phyloP scores from a whole-genome alignment of 2,329 filamentous ascomycete species.

The Penicillium sp. region DNA sequence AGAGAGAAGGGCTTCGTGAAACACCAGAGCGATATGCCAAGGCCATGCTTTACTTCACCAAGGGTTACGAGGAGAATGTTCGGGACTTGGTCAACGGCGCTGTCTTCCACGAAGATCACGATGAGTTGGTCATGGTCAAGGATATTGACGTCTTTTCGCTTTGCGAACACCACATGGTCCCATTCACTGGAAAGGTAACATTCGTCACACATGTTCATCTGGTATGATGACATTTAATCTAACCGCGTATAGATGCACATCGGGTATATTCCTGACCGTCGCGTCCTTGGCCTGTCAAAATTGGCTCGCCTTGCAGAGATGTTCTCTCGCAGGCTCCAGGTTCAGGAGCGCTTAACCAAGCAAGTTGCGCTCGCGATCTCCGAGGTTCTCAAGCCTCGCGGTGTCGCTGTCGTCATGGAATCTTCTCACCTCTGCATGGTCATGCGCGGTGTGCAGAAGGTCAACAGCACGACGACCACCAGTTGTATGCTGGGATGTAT shows the following conservation, averaged over 20 bases:
- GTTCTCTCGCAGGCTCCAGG: slow-evolving; percentile 89
- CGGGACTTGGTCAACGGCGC: slow-evolving; percentile 87
- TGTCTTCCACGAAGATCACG: slow-evolving; percentile 93
- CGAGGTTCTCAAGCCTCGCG: slow-evolving; percentile 87
- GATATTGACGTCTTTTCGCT: slow-evolving; percentile 93
- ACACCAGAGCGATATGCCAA: slow-evolving; percentile 87
- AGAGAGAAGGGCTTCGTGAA: slow-evolving; percentile 60
- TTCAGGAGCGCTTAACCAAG: slow-evolving; percentile 93
- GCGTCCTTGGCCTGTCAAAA: slow-evolving; percentile 93
- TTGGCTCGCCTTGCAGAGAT: slow-evolving; percentile 94
- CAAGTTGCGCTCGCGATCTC: slow-evolving; percentile 92
- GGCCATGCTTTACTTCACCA: slow-evolving; percentile 92
- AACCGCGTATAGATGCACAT: slow-evolving; percentile 77
- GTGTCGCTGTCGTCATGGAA: slow-evolving; percentile 96
- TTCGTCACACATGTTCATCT: not conserved
- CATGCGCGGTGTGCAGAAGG: slow-evolving; percentile 97
- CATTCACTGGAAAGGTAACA: slow-evolving; percentile 85
- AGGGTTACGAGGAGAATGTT: slow-evolving; percentile 94
- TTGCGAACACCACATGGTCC: slow-evolving; percentile 96
- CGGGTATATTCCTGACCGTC: slow-evolving; percentile 87
- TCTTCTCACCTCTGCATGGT: slow-evolving; percentile 97
- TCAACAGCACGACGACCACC: slow-evolving; percentile 78
- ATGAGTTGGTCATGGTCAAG: slow-evolving; percentile 96
- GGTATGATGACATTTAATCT: slow-evolving; percentile 5
- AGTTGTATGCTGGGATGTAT: slow-evolving; percentile 98